Evolutionary conservation across 2,329 filamentous ascomycete species (phyloP), one percentile per base, ranked within the genome.

Genomic region (Venturia oleaginea): DNA sequence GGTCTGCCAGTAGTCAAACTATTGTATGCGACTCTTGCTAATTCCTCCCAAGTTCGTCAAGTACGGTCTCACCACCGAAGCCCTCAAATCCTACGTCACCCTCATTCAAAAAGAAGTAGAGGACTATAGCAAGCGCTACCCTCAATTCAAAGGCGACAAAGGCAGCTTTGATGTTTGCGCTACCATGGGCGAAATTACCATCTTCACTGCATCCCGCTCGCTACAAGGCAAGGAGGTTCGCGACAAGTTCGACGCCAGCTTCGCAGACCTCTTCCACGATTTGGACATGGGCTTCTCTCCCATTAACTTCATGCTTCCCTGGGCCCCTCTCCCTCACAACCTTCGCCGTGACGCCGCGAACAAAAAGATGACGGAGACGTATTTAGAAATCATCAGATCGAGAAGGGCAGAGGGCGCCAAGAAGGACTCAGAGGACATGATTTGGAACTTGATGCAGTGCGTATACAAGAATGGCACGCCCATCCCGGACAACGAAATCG

Each of bases 241-340:
- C 69, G 85, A 83, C 73, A 86, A 84, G 72, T 93, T 96, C 72
- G 88, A 95, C 76, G 86, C 87, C 65, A 86, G 84, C 17, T 90
- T 96, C 69, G 91, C 91, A 65, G 82, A 87, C 66, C 83, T 95
- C 62, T 95, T 94, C 80, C 90, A 94, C 77, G 88, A 95, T 71
- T 85, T 96, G 66, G 91, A 96, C 73, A 91, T 91, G 86, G 91
- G 91, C 24, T 96, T 96, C 78, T 88, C 85, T 61, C 88, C 91
- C 13, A 85, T 95, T 79, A 96, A 96, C 80, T 96, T 96, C 76
- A 89, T 90, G 83, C 82, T 95, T 64, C 89, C 91, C 70, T 95
- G 91, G 90, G 87, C 88, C 32, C 91, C 91, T 61, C 84, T 95
- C 19, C 91, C 91, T n/a, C 90, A 91, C 78, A 96, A 96, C 78